Conservation (phyloP, 768 basidiomycete genomes). For the Podaxis mareebaensis region DNA sequence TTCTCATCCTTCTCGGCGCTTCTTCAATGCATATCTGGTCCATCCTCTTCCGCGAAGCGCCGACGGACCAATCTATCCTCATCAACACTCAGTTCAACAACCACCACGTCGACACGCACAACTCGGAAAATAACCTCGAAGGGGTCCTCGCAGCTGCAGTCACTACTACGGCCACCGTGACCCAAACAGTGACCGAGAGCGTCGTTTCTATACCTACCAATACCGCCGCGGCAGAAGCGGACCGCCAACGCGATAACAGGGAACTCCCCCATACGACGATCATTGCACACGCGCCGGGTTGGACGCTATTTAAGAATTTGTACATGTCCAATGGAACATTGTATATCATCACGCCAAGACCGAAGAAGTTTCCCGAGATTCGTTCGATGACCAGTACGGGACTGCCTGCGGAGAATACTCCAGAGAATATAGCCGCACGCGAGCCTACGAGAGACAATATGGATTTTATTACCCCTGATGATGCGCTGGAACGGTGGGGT, state of each 20-base stretch:
- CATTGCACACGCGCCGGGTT: constrained; percentile 72
- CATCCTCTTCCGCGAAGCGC: constrained; percentile 32
- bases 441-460: constrained; percentile 69
- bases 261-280: constrained; percentile 55
- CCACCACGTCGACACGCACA: not conserved
- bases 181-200: constrained; percentile 10
- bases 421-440: constrained; percentile 64
- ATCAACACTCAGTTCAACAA: constrained; percentile 28
- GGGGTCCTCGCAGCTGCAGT: constrained; percentile 7
- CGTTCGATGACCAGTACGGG: constrained; percentile 70
- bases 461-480: constrained; percentile 55
- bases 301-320: constrained; percentile 81
- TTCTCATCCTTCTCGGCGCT: constrained; percentile 61
- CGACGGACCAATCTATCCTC: constrained; percentile 30
- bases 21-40: constrained; percentile 55
- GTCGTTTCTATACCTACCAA: constrained; percentile 1
- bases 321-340: constrained; percentile 87
- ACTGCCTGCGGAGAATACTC: constrained; percentile 53
- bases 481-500: constrained; percentile 68
- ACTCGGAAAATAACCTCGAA: not conserved
- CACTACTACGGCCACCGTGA: constrained; percentile 7
- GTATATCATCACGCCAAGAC: constrained; percentile 55
- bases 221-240: constrained; percentile 4
- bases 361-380: constrained; percentile 38
- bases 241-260: constrained; percentile 21